Evolutionary conservation across 2,329 filamentous ascomycete species (phyloP).

Genomic region (Verticillium tricorpus): DNA sequence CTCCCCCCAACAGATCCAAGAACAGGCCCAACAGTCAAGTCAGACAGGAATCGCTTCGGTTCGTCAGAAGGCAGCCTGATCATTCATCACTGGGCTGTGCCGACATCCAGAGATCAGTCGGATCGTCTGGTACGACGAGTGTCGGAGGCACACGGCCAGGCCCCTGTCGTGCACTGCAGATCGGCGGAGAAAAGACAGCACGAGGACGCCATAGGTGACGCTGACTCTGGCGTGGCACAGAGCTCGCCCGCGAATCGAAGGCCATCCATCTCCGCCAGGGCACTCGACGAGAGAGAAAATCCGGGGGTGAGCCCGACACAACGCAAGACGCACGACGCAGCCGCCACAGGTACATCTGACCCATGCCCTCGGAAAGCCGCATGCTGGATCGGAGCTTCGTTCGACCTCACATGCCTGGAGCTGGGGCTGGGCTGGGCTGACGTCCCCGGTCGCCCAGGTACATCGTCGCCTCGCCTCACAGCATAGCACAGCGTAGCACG

Average conservation of each 20-base stretch:
- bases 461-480: neutral
- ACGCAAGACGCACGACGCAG: neutral
- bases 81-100: too few species aligned
- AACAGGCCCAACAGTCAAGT: too few species aligned
- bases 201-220: neutral
- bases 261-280: neutral
- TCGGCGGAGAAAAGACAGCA: neutral
- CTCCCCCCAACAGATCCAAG: too few species aligned
- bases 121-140: neutral
- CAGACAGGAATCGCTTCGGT: too few species aligned
- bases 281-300: neutral
- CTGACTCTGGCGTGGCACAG: neutral
- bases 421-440: too few species aligned
- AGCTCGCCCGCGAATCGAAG: neutral
- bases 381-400: neutral
- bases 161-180: too few species aligned
- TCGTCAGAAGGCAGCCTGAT: too few species aligned
- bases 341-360: neutral
- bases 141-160: neutral
- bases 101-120: too few species aligned
- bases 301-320: neutral
- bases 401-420: neutral
- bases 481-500: too few species aligned
- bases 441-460: neutral
- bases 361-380: neutral